Percentiles rank a stretch among this genome's conserved stretches.
Conservation (phyloP, 192 early-diverging fungal genomes). For the Gryganskiella cystojenkinii region DNA sequence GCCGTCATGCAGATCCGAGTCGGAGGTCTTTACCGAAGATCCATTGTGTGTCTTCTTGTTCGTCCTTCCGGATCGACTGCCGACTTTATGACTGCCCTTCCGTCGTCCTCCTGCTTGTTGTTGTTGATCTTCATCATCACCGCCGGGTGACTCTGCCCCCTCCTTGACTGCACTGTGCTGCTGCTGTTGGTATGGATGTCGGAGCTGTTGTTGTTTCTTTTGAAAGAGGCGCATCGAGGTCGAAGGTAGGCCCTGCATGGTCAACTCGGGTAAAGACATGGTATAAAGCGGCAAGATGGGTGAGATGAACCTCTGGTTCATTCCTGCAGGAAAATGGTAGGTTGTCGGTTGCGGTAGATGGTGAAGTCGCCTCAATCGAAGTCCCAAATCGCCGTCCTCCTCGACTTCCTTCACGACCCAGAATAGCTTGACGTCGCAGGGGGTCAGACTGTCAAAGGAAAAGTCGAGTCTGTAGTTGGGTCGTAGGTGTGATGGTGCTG, state of each 20-base stretch:
- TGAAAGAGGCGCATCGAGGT: slow-evolving; percentile 47
- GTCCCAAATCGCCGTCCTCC: slow-evolving; percentile 38
- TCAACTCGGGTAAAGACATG: slow-evolving; percentile 49
- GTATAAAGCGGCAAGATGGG: slow-evolving; percentile 50
- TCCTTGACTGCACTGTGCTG: not conserved
- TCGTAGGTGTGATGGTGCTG: slow-evolving; percentile 27
- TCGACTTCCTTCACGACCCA: slow-evolving; percentile 51
- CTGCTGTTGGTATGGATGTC: slow-evolving; percentile 13
- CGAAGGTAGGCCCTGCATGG: slow-evolving; percentile 48
- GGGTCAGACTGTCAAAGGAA: slow-evolving; percentile 40
- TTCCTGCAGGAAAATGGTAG: slow-evolving; percentile 48
- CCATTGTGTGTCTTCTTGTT: not conserved
- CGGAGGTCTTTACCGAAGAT: not conserved
- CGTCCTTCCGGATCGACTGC: not conserved
- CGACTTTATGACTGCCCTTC: not conserved
- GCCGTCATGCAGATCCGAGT: slow-evolving; percentile 1
- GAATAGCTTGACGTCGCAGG: slow-evolving; percentile 44
- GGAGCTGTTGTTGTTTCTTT: slow-evolving; percentile 27
- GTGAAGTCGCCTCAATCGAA: slow-evolving; percentile 34
- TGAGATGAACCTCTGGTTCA: slow-evolving; percentile 51
- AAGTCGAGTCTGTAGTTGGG: slow-evolving; percentile 51
- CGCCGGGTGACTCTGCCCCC: not conserved
- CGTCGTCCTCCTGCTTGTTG: slow-evolving; percentile 5
- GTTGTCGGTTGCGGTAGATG: slow-evolving; percentile 47
- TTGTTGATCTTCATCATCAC: slow-evolving; percentile 14